Evolutionary conservation across 139 green algal genomes (phyloP).

Genomic region (Ulvella scutata): DNA sequence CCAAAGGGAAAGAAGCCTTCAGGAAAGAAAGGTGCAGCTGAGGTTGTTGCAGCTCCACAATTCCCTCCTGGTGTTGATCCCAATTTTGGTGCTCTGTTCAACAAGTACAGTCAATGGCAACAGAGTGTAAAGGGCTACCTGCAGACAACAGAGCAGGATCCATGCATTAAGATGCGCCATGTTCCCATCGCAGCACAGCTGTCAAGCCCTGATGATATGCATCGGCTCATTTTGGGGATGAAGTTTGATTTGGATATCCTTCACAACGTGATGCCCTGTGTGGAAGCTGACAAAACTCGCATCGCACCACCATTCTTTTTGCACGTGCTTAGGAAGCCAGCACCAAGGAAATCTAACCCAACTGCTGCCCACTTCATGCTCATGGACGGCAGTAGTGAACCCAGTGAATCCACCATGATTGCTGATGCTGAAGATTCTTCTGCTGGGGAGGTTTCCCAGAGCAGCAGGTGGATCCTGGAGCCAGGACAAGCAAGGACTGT

Average conservation of each 20-base stretch:
- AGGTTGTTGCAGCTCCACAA: neutral
- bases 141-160: no score
- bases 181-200: neutral
- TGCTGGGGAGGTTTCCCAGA: neutral
- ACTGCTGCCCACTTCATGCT: no score
- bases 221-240: constrained; percentile 21
- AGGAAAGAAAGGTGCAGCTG: neutral
- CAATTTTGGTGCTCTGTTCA: neutral
- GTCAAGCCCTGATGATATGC: neutral
- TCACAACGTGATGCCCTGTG: constrained; percentile 15
- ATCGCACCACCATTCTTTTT: constrained; percentile 35
- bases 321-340: constrained; percentile 16
- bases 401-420: neutral
- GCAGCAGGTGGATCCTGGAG: constrained; percentile 32
- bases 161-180: neutral
- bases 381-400: neutral
- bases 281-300: constrained; percentile 20
- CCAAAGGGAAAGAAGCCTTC: neutral
- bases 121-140: no score
- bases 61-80: neutral
- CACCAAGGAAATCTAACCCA: neutral
- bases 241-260: constrained; percentile 24
- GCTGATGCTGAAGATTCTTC: neutral
- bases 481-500: constrained; percentile 8
- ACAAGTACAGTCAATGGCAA: neutral